Evolutionary conservation across 257 asterid species (phyloP).

Genomic region (Solanum acaule): DNA sequence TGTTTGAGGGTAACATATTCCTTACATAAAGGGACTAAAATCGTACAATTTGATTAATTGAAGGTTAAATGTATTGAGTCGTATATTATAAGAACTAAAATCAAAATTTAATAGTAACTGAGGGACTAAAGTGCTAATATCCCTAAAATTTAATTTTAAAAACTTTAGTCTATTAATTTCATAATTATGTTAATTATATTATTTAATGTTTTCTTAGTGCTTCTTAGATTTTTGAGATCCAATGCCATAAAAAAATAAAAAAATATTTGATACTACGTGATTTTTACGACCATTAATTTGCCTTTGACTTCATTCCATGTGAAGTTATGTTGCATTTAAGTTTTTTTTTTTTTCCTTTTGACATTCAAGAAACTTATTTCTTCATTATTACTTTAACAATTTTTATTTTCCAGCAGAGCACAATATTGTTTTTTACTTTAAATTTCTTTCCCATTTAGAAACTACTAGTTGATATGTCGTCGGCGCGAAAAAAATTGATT

Average conservation of each 20-base stretch:
- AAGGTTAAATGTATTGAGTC: not conserved
- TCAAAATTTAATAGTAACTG: not conserved
- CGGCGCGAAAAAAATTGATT: not conserved
- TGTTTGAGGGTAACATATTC: not conserved
- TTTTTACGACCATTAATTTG: not conserved
- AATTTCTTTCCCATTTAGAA: not conserved
- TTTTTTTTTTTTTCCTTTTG: not conserved
- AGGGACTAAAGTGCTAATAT: not conserved
- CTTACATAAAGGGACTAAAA: not conserved
- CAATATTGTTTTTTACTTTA: not conserved
- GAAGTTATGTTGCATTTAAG: not conserved
- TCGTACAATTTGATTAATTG: not conserved
- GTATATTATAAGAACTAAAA: not conserved
- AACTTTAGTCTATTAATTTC: not conserved
- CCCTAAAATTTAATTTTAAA: not conserved
- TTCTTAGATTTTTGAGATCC: slow-evolving; percentile 1
- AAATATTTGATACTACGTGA: not conserved
- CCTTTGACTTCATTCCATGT: not conserved
- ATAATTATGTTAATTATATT: not conserved
- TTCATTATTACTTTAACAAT: not conserved
- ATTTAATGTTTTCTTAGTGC: not conserved
- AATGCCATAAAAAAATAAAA: not conserved
- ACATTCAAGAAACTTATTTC: not conserved
- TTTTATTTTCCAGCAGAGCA: not conserved
- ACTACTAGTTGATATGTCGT: not conserved